Evolutionary conservation across 345 rosid genomes (phyloP), one percentile per base, ranked within the genome.

Genomic region (Populus pruinosa): DNA sequence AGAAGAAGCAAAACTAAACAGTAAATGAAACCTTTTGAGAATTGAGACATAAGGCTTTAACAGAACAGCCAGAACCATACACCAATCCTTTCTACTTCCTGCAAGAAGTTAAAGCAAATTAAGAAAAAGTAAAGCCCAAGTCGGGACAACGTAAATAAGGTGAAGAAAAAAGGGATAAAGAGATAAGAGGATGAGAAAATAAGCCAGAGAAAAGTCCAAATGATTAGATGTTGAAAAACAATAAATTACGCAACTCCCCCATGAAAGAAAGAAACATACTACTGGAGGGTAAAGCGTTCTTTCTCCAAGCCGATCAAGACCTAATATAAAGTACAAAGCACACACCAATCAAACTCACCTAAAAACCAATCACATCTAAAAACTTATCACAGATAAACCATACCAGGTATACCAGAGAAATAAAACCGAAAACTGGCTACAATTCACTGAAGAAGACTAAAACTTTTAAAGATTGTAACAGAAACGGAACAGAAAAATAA

Each of bases 151-250:
- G 65, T 65, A 75, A 69, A 67, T 61, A 69, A 70, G 75, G 49
- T 61, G 79, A 59, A 73, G 79, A 79, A 76, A 77, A 74, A 76
- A 56, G 72, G 65, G 86, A 82, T 76, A 78, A 78, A 77, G 81
- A 65, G 82, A 83, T 83, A 75, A 85, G 85, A 75, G 69, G 76
- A 75, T 70, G 73, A 69, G 74, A 25, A 75, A 82, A 41, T 69
- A 7, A 70, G 68, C 72, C 4, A 41, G 8, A 78, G 77, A 82
- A 69, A 70, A 74, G 8, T 62, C 75, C 79, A 82, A 80, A 85
- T 31, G 31, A 12, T 25, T 31, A 68, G 49, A 18, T 25, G 43
- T 38, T 59, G 29, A 56, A 69, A 39, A 67, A 69, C 76, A 63
- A 38, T 36, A 78, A 73, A 50, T 64, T 29, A 61, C 73, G 44